Base-by-base conservation (phyloP, 148 eudicot genomes). In the Oxyria digyna region DNA sequence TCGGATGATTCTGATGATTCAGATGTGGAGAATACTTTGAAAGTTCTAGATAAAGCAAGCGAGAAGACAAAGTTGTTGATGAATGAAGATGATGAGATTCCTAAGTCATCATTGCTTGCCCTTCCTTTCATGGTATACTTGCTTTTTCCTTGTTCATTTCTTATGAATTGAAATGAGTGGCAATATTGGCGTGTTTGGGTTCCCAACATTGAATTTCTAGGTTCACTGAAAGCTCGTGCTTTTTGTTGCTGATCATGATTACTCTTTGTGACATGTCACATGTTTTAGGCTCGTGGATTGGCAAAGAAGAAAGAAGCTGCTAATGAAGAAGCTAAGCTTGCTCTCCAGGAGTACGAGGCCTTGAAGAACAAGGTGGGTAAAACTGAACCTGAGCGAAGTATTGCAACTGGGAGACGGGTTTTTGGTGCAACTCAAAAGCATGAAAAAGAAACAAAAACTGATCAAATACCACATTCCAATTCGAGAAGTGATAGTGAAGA, bases 91-190 rank as follows among this genome's bases (percentile, higher is more conserved):
- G 91, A 84, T 24, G 99, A 88, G 62, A 41, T 78, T 66, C 91
- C 97, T 8, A 84, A 75, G 40, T 84, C 99, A n/a, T 96, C 97
- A 69, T 84, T 95, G 68, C 84, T 87, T 54, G 79, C 89, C 66
- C 75, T 95, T 80, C 97, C 99, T 64, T 95, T 95, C 83, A 91
- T 95, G 99, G 99, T 94, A 91, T 65, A 69, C 69, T 45, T 69
- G 73, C 42, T 20, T 73, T 26, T 17, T 8, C 24, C 59, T 59
- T 29, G 10, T 14, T 59, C 37, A 31, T 29, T 29, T 59, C 37
- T 59, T 29, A 59, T 52, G 17, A 11, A 4, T 52, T 1, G 62
- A 52, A 31, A 2, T 52, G 62, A 52, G 62, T 52, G 10, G 29
- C 62, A 23, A 52, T 0, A 23, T 52, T 0, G n/a, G n/a, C 9